Evolutionary conservation across 352 stramenopile species (phyloP), one percentile per base, ranked within the genome.

Genomic region (Phytophthora palmivora): DNA sequence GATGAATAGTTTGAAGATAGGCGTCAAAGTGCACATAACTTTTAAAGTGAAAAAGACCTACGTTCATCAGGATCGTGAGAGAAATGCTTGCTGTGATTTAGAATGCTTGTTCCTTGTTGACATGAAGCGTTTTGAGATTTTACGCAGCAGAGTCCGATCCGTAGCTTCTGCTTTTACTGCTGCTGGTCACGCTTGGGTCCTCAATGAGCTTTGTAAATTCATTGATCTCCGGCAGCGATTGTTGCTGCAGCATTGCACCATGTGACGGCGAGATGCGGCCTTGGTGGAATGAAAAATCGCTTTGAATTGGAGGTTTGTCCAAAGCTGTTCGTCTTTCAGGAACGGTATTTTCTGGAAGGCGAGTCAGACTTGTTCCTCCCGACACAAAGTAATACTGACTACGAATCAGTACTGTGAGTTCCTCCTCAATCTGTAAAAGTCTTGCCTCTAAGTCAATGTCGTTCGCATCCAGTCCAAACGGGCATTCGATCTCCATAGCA

Each of bases 371-470:
- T 18, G 63, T 71, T 11, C 83, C 83, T 32, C 83, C 78, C 19
- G 83, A 84, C 5, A 92, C 69, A 45, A 91, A 92, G 61, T 92
- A 92, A 58, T 94, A 91, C 50, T 91, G 81, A 47, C 85, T 92
- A 34, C 85, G 82, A 15, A 94, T 79, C 10, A 94, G 59, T 53
- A 94, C 82, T 1, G 82, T 91, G 38, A 94, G 79, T 44, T 94
- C 85, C 59, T 94, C 79, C 47, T 94, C 85, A 55, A 94, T 94
- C 61, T 91, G 79, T 10, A 91, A 42, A 42, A 94, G 70, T 0
- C 82, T 68, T 3, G 79, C 73, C 50, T 94, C 86, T 10, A 94
- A 59, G 49, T 94, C 86, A 18, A 94, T 92, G 53, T 94, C 83
- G 49, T 94, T 94, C 21, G 80, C 76, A 21, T 94, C 86, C 11